Conservation (phyloP, 1,139 yeast species). For the Suhomyces chickasaworum region DNA sequence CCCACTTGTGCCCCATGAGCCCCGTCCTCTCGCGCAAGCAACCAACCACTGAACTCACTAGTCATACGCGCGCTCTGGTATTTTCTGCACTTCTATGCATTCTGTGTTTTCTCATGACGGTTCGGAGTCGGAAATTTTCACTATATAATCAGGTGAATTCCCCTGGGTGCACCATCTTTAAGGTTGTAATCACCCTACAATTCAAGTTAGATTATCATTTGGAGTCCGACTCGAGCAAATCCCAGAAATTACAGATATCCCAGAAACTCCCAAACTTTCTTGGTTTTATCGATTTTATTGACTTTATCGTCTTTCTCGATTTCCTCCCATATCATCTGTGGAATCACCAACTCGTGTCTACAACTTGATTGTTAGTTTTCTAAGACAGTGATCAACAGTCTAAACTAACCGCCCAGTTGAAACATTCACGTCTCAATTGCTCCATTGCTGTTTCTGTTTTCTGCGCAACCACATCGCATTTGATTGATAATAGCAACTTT, state of each 20-base stretch:
- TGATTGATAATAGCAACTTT: background rate
- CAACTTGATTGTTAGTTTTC: too few relatives aligned
- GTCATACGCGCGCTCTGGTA: slow-evolving; percentile 1
- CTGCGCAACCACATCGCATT: background rate
- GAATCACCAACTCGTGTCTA: too few relatives aligned
- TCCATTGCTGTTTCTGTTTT: too few relatives aligned
- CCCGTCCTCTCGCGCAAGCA: slow-evolving; percentile 1
- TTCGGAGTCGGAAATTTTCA: slow-evolving; percentile 4
- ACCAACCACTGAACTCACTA: background rate
- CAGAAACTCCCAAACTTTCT: too few relatives aligned
- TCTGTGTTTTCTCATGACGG: background rate
- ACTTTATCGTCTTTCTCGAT: too few relatives aligned
- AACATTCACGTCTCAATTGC: background rate
- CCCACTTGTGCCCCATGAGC: background rate
- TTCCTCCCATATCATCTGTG: background rate
- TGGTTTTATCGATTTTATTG: too few relatives aligned
- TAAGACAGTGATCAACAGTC: too few relatives aligned
- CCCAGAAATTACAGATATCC: too few relatives aligned
- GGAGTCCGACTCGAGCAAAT: too few relatives aligned
- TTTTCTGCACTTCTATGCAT: slow-evolving; percentile 2
- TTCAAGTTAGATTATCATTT: background rate
- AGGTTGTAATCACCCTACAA: background rate
- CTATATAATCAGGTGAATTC: slow-evolving; percentile 3
- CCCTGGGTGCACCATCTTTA: background rate
- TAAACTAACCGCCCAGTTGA: too few relatives aligned